Base-by-base conservation (phyloP, 805 yeast species). In the Candida stauntonica region DNA sequence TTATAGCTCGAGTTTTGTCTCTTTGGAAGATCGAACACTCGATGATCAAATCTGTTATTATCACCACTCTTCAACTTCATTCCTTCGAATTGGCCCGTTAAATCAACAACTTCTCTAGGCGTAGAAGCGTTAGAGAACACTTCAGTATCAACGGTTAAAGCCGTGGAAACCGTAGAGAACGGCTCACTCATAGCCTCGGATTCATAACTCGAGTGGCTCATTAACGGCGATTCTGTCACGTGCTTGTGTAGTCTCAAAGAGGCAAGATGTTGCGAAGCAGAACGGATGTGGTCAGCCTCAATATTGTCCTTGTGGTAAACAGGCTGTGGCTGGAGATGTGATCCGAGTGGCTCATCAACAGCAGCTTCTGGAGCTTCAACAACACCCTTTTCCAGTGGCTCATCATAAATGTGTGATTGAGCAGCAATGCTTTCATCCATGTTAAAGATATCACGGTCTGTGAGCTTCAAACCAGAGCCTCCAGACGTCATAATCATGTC, bases 151-250 rank as follows among this genome's bases (percentile, higher is more conserved):
- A n/a, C n/a, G n/a, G n/a, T n/a, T n/a, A n/a, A n/a, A n/a, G n/a
- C n/a, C n/a, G n/a, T n/a, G n/a, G n/a, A n/a, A n/a, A n/a, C n/a
- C n/a, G n/a, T n/a, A n/a, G n/a, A n/a, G n/a, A n/a, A n/a, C n/a
- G n/a, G n/a, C 26, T 48, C 52, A 49, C 56, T 52, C 5, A 50
- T 13, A 15, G 42, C 39, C 23, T 42, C 54, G 11, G 58, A 48
- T 12, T 50, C 52, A 27, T 54, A 44, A 23, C 57, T 52, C 5
- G 57, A 48, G 11, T 53, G 53, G 28, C 55, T 50, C 18, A 43
- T 7, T 13, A 42, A 9, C 29, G 53, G 53, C 2, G 56, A 46
- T 0, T 16, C 24, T 8, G 11, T 18, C 15, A 31, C 29, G 11
- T 24, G 32, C 9, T 36, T 32, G 7, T 19, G 32, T 13, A 41